Evolutionary conservation across 1,284 basidiomycete species (phyloP), one percentile per base, ranked within the genome.

Genomic region (Rugosomyces carneus): DNA sequence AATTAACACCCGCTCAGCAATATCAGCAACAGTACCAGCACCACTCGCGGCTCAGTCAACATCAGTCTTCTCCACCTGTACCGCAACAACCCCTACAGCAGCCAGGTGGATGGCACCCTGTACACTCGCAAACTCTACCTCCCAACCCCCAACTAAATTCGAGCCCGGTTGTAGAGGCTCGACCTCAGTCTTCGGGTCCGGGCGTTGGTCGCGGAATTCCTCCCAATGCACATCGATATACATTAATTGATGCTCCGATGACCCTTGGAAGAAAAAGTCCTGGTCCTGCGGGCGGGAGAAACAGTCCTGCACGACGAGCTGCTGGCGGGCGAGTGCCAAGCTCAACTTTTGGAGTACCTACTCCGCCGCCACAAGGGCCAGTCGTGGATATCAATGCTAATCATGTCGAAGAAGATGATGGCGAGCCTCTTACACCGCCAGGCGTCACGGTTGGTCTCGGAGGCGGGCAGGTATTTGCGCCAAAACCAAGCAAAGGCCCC

Each of bases 401-500:
- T 35, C 45, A 43, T 24, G 37, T 15, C 8, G 35, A 31, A 31
- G 48, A 31, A 21, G 40, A 35, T 32, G 46, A 37, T 40, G 52
- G 49, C 21, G 44, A 51, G 37, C 16, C 49, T 16, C 40, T 18
- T 9, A 44, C 37, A 23, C 38, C 43, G 37, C 49, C 47, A 7
- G 47, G n/a, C 15, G 47, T 47, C 1, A 50, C 48, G 15, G 45
- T 46, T 21, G 52, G 52, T 3, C 45, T 55, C n/a, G 55, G 54
- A 3, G 55, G 55, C 2, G 52, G 53, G 3, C 46, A 51, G 24
- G 53, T 57, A 8, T 47, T 45, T 24, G 50, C 57, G 9, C 47
- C 53, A 18, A 57, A 54, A 37, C 52, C 55, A 20, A 57, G 58
- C 20, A 65, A 60, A 53, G 75, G 78, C 6, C 81, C 89, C 1